phyloP scores from a whole-genome alignment of 2,329 filamentous ascomycete genomes.

The Fonsecaea nubica region DNA sequence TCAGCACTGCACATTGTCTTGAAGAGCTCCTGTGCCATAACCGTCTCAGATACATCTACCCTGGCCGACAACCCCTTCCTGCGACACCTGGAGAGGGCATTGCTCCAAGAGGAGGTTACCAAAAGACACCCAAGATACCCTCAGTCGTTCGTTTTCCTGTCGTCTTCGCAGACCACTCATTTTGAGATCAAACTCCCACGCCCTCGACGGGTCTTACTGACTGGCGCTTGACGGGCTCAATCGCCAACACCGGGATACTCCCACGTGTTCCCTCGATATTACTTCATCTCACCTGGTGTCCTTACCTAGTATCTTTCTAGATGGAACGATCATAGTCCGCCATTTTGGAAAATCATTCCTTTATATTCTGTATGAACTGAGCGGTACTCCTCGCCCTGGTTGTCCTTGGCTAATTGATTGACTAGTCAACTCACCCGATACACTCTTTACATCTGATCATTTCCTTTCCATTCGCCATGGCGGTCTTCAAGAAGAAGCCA shows the following conservation, averaged over 20 bases:
- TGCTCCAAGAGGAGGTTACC: constrained; percentile 21
- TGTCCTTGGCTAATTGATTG: not conserved
- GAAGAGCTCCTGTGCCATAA: constrained; percentile 10
- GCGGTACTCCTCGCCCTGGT: not conserved
- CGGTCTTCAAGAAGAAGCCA: constrained; percentile 39
- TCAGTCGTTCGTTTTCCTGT: not conserved
- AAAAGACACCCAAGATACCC: constrained; percentile 3
- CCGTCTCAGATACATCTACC: constrained; percentile 25
- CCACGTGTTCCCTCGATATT: not conserved
- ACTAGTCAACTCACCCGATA: constrained; percentile 12
- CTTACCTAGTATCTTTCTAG: constrained; percentile 1
- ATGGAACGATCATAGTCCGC: constrained; percentile 27
- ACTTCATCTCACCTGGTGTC: constrained; percentile 4
- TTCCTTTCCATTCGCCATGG: constrained; percentile 30
- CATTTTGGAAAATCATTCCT: constrained; percentile 26
- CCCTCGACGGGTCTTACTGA: constrained; percentile 9
- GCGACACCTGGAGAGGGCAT: not conserved
- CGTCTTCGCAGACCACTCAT: not conserved
- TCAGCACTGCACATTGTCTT: constrained; percentile 5
- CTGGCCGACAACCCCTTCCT: constrained; percentile 3
- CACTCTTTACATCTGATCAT: constrained; percentile 19
- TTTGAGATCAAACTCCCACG: not conserved
- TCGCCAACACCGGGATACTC: not conserved
- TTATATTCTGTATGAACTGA: constrained; percentile 18
- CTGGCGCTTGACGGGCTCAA: constrained; percentile 28